A percentile compares a stretch with the other conserved stretches of the same genome.
Conservation (phyloP, 2,329 filamentous ascomycete genomes). For the Fusarium chaquense region DNA sequence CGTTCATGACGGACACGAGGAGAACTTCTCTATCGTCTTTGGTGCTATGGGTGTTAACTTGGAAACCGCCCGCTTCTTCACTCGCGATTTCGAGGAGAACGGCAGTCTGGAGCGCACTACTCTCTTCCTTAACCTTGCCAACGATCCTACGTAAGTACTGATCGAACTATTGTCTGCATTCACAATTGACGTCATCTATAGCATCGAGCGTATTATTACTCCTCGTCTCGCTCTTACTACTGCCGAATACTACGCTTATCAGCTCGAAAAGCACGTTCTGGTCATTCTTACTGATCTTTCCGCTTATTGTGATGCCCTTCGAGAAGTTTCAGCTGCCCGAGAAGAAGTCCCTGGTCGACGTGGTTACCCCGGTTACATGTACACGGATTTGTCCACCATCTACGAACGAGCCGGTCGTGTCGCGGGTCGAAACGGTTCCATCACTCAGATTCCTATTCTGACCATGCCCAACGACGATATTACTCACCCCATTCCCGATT, state of each 20-base stretch:
- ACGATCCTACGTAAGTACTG: slow-evolving; percentile 90
- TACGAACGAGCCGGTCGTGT: slow-evolving; percentile 99
- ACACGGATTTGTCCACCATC: slow-evolving; percentile 99
- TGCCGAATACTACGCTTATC: slow-evolving; percentile 99
- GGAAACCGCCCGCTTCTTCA: slow-evolving; percentile 99
- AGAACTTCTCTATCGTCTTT: slow-evolving; percentile 99
- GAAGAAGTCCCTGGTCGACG: slow-evolving; percentile 99
- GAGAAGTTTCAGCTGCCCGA: slow-evolving; percentile 96
- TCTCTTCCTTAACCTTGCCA: slow-evolving; percentile 98
- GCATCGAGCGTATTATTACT: slow-evolving; percentile 99
- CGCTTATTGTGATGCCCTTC: slow-evolving; percentile 97
- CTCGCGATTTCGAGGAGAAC: slow-evolving; percentile 98
- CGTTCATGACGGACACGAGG: slow-evolving; percentile 94
- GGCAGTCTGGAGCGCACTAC: slow-evolving; percentile 97
- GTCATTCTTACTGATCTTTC: slow-evolving; percentile 98
- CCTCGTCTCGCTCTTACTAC: slow-evolving; percentile 98
- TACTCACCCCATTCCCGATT: slow-evolving; percentile 97
- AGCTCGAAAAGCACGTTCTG: slow-evolving; percentile 99
- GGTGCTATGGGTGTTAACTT: slow-evolving; percentile 99
- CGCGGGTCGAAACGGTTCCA: slow-evolving; percentile 94
- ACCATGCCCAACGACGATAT: slow-evolving; percentile 99
- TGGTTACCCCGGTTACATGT: slow-evolving; percentile 99
- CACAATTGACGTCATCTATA: slow-evolving; percentile 51
- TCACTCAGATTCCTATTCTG: slow-evolving; percentile 98
- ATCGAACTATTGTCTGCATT: neutral